A percentile compares a stretch with the other conserved stretches of the same genome.
Conservation (phyloP, 257 asterid species). For the Buddleja alternifolia region DNA sequence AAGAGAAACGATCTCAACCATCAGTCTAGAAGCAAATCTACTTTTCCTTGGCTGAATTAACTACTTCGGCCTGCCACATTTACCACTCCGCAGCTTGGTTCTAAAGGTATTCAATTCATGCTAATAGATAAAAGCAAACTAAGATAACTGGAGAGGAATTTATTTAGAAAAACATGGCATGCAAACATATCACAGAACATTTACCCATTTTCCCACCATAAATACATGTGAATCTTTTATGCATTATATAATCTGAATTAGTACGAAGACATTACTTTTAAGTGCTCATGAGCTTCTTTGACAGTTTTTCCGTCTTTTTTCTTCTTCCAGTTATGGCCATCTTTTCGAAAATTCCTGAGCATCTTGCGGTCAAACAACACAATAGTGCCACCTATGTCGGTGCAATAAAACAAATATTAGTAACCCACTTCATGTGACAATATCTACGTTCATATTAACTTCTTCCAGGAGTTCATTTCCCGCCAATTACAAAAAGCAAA, state of each 20-base stretch:
- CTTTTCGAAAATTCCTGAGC: constrained; percentile 82
- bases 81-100: background rate
- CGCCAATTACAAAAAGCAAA: background rate
- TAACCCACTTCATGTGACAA: constrained; percentile 1
- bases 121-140: background rate
- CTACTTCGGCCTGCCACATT: background rate
- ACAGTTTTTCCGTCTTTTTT: constrained; percentile 81
- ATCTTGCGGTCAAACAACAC: constrained; percentile 77
- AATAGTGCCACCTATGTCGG: constrained; percentile 59
- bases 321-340: constrained; percentile 83
- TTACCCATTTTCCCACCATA: background rate
- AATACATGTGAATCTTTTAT: background rate
- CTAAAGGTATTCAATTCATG: background rate
- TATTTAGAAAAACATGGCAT: background rate
- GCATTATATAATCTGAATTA: background rate
- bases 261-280: constrained; percentile 52
- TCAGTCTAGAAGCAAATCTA: too few species aligned
- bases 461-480: constrained; percentile 12
- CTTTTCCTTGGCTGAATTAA: background rate
- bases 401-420: constrained; percentile 26
- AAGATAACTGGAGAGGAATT: background rate
- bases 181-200: background rate
- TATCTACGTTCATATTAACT: background rate
- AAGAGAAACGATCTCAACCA: too few species aligned
- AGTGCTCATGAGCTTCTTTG: constrained; percentile 84